Conservation (phyloP, 2,329 filamentous ascomycete genomes). For the Rachicladosporium sp. region DNA sequence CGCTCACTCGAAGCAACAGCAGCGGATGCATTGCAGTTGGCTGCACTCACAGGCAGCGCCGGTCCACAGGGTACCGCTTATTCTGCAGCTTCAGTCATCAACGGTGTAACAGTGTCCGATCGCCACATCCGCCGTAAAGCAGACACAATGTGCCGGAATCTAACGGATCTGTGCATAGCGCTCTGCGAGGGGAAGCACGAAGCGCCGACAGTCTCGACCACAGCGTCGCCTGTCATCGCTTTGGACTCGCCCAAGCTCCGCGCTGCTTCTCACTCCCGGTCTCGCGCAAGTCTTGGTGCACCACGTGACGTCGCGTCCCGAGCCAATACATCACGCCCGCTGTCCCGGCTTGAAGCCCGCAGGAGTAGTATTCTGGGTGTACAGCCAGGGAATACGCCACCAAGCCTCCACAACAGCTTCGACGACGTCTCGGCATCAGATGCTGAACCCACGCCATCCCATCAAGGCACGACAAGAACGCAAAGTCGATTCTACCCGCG, state of each 20-base stretch:
- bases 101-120: conserved; percentile 55
- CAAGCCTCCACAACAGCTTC: conserved; percentile 21
- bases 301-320: conserved; percentile 1
- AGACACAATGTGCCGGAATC: conserved; percentile 79
- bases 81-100: conserved; percentile 52
- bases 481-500: conserved; percentile 7
- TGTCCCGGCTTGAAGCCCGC: conserved; percentile 33
- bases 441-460: conserved; percentile 17
- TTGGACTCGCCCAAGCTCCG: conserved; percentile 5
- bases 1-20: conserved; percentile 69
- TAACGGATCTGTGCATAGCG: conserved; percentile 85
- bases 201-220: conserved; percentile 5
- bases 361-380: conserved; percentile 25
- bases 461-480: conserved; percentile 9
- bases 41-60: conserved; percentile 61
- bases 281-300: conserved; percentile 1
- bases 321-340: conserved; percentile 15
- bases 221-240: conserved; percentile 12
- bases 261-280: neutral
- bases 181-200: conserved; percentile 38
- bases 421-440: conserved; percentile 17
- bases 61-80: conserved; percentile 51
- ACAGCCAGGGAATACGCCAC: conserved; percentile 6
- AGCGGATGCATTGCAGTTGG: conserved; percentile 66
- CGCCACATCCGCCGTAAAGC: conserved; percentile 80